A percentile compares a stretch with the other conserved stretches of the same genome.
These are phyloP conservation scores for Toxoplasma gondii DNA, from an alignment of 169 alveolate species.

Conservation along the genomic window DNA sequence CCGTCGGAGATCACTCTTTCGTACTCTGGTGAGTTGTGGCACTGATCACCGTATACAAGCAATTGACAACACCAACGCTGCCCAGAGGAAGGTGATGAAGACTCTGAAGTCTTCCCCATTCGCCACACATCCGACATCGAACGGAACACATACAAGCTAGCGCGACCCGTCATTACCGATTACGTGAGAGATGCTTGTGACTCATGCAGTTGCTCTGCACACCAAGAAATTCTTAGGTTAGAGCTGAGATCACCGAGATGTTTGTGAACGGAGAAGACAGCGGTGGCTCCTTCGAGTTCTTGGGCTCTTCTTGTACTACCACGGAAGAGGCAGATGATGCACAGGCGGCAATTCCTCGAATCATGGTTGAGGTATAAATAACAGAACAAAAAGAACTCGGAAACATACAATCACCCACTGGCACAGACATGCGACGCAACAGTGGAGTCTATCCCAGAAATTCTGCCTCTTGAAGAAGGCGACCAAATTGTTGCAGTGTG, in stretches of 20 bases:
- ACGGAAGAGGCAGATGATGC: not conserved
- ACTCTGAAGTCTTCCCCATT: conserved; percentile 38
- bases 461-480: not conserved
- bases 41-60: not conserved
- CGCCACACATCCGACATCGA: conserved; percentile 47
- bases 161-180: conserved; percentile 32
- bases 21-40: conserved; percentile 45
- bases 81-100: conserved; percentile 49
- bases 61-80: not conserved
- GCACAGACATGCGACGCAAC: conserved; percentile 43
- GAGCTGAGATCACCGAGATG: conserved; percentile 68
- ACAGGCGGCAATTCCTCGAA: not conserved
- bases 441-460: not conserved
- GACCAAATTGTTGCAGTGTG: conserved; percentile 43
- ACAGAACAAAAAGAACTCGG: not conserved
- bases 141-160: conserved; percentile 45
- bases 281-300: conserved; percentile 68
- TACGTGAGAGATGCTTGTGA: conserved; percentile 37
- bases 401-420: not conserved
- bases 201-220: not conserved
- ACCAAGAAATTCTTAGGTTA: conserved; percentile 18
- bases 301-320: conserved; percentile 49
- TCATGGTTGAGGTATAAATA: conserved; percentile 29
- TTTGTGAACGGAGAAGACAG: conserved; percentile 65
- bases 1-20: conserved; percentile 66